Evolutionary conservation across 1,139 yeast species (phyloP).

Genomic region (Fermentozyma sake): DNA sequence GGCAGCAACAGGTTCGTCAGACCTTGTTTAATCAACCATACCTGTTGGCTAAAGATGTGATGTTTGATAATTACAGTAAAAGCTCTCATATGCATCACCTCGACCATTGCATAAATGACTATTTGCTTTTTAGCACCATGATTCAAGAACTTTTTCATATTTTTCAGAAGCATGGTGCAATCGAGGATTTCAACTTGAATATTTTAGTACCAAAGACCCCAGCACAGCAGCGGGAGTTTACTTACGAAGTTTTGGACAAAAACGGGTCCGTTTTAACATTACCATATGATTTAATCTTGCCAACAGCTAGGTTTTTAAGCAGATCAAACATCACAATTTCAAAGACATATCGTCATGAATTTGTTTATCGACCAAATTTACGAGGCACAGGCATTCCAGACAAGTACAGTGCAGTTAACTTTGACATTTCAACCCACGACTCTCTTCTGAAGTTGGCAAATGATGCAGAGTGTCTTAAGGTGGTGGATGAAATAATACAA

Average conservation of each 20-base stretch:
- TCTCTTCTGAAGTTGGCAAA: constrained; percentile 40
- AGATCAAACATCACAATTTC: constrained; percentile 51
- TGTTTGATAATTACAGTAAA: constrained; percentile 55
- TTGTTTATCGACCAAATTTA: constrained; percentile 68
- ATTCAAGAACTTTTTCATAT: constrained; percentile 53
- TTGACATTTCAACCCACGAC: constrained; percentile 68
- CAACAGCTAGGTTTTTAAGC: constrained; percentile 81
- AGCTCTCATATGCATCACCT: constrained; percentile 18
- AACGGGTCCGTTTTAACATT: constrained; percentile 84
- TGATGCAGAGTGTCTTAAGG: constrained; percentile 86
- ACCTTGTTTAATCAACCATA: constrained; percentile 81
- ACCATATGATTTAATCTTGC: constrained; percentile 84
- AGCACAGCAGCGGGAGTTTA: constrained; percentile 55
- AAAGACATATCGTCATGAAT: constrained; percentile 70
- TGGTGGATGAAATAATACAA: constrained; percentile 67
- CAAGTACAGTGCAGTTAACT: constrained; percentile 75
- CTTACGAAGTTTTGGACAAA: constrained; percentile 77
- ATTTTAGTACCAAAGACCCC: constrained; percentile 79
- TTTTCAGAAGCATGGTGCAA: constrained; percentile 81
- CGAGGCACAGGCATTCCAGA: constrained; percentile 65
- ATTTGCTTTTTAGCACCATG: constrained; percentile 45
- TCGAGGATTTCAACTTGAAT: constrained; percentile 55
- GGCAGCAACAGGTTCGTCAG: constrained; percentile 89
- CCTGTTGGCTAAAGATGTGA: constrained; percentile 72
- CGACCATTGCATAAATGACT: constrained; percentile 28